Evolutionary conservation across 2,329 filamentous ascomycete genomes (phyloP), one percentile per base, ranked within the genome.

Genomic region (Fusarium cyanostomum): DNA sequence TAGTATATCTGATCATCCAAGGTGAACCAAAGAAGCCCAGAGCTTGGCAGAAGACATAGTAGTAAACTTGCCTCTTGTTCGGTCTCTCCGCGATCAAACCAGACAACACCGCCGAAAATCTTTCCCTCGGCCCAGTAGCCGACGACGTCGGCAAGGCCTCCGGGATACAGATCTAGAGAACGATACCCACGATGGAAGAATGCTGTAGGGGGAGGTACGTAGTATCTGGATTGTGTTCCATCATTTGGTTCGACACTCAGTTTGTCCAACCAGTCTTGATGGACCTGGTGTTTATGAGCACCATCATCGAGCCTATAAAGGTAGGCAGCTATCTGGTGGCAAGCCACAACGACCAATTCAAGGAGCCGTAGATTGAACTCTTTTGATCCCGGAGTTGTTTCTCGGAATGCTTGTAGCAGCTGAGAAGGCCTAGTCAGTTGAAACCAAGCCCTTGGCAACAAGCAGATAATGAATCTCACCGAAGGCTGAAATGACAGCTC

Each of bases 111-210:
- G 0, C 59, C 57, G 7, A 62, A 35, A 1, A 62, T 62, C 16
- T 57, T 56, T 3, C 57, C 61, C 7, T 62, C 59, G 1, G 59
- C 59, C 59, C 59, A 62, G 2, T 62, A 62, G 7, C 59, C 59
- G 15, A 45, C 52, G 1, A 62, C 45, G 4, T 62, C 52, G 2
- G 57, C 52, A 6, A 18, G 1, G 2, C 57, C 59, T 18, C 18
- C 13, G 9, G 59, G 57, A 4, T 66, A 68, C 8, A 56, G 51
- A 6, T 68, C 48, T 3, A 10, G 15, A 27, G 21, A 49, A 8
- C 27, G 26, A 13, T 64, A 66, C 16, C 21, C 10, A 6, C 34
- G 7, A 13, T 53, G 58, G 9, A 15, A 48, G 44, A 66, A 66
- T 7, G 54, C 39, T 1, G 21, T 55, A 1, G 46, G 18, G 1